Evolutionary conservation across 495 filamentous ascomycete species (phyloP).

Genomic region (Xylaria telfairii): DNA sequence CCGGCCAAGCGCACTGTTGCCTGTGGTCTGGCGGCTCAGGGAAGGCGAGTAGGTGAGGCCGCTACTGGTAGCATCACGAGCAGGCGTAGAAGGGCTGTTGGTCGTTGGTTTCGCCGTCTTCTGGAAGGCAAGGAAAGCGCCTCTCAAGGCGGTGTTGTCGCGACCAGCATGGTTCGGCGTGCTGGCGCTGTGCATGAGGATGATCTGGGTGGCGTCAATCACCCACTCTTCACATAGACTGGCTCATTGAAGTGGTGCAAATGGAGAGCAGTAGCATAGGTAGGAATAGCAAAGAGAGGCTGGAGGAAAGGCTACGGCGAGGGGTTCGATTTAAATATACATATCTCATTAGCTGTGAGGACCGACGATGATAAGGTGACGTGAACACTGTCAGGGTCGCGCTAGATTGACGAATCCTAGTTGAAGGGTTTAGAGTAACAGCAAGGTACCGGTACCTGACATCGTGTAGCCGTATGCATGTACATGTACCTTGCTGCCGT

Average conservation of each 20-base stretch:
- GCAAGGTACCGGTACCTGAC: not conserved
- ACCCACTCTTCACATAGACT: not conserved
- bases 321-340: not conserved
- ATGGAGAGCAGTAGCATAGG: not conserved
- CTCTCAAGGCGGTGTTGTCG: constrained; percentile 50
- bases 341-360: not conserved
- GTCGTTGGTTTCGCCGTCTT: constrained; percentile 36
- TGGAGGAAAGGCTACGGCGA: not conserved
- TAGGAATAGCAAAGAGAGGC: not conserved
- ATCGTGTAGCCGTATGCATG: too few species aligned
- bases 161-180: constrained; percentile 30
- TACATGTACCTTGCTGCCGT: too few species aligned
- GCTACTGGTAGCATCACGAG: constrained; percentile 15
- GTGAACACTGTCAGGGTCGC: constrained; percentile 4
- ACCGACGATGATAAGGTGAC: not conserved
- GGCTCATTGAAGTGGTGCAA: constrained; percentile 18
- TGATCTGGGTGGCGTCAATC: constrained; percentile 9
- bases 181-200: constrained; percentile 37
- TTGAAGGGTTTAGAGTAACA: not conserved
- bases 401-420: too few species aligned
- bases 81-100: not conserved
- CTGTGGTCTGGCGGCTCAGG: constrained; percentile 34
- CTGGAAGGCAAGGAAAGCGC: constrained; percentile 55
- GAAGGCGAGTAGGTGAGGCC: constrained; percentile 21
- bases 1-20: constrained; percentile 22